Evolutionary conservation across 768 basidiomycete species (phyloP).

Genomic region (Hygrophorus pudorinus): DNA sequence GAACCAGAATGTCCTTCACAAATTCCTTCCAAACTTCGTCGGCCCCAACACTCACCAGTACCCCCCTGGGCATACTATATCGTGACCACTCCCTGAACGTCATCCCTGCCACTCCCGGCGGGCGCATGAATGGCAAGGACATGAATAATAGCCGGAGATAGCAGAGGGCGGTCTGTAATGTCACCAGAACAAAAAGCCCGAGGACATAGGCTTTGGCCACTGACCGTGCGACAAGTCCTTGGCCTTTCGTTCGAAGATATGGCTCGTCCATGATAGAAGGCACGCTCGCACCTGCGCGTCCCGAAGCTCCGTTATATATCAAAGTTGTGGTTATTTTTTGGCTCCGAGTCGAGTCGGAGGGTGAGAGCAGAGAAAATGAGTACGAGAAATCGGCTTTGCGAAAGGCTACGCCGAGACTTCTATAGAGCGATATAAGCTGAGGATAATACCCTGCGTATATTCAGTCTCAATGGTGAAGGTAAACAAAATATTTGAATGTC

Average conservation of each 20-base stretch:
- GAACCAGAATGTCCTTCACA: constrained; percentile 42
- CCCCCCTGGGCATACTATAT: constrained; percentile 29
- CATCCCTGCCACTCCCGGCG: constrained; percentile 18
- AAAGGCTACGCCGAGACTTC: constrained; percentile 48
- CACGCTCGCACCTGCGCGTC: constrained; percentile 40
- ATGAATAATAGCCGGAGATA: constrained; percentile 34
- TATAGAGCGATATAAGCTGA: constrained; percentile 58
- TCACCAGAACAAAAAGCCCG: constrained; percentile 31
- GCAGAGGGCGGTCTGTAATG: constrained; percentile 32
- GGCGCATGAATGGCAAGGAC: constrained; percentile 33
- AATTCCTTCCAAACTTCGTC: constrained; percentile 46
- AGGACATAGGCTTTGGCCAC: constrained; percentile 19
- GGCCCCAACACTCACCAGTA: constrained; percentile 33
- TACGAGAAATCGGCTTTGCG: constrained; percentile 53
- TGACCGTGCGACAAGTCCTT: constrained; percentile 9
- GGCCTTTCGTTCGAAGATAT: constrained; percentile 13
- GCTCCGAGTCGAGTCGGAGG: constrained; percentile 14
- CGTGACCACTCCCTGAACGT: constrained; percentile 43
- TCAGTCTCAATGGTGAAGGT: not conserved
- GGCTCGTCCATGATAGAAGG: constrained; percentile 28
- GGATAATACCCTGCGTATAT: constrained; percentile 57
- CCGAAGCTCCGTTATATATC: constrained; percentile 60
- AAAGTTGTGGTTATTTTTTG: constrained; percentile 35
- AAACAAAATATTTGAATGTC: not conserved
- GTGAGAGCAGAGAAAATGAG: constrained; percentile 50